These are phyloP conservation scores for Aspergillus quadrilineatus DNA, from an alignment of 2,329 filamentous ascomycete genomes.

Conservation along the genomic window DNA sequence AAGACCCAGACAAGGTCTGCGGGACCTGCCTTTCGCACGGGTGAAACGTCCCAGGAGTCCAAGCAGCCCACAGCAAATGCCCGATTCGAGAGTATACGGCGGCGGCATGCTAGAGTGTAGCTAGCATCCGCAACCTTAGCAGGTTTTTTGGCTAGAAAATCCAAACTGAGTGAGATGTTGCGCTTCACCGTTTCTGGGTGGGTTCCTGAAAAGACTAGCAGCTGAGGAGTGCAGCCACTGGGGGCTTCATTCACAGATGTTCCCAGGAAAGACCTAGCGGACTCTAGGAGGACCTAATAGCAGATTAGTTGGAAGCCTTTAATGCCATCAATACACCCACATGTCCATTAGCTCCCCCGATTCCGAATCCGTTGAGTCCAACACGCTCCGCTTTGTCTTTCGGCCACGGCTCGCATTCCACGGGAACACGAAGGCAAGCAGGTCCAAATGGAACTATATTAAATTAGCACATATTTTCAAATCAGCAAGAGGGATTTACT, in stretches of 20 bases:
- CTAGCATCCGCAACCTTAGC: not conserved
- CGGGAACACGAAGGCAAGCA: not conserved
- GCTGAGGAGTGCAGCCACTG: not conserved
- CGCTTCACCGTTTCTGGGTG: not conserved
- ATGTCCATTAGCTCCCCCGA: conserved; percentile 19
- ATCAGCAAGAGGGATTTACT: conserved; percentile 2
- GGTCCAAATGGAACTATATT: not conserved
- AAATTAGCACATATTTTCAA: too few species aligned
- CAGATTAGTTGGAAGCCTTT: not conserved
- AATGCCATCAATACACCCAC: not conserved
- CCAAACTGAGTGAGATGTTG: not conserved
- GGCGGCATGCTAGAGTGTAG: not conserved
- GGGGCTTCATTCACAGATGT: not conserved
- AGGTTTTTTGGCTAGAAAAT: not conserved
- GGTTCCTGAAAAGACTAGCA: conserved; percentile 3
- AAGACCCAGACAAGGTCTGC: conserved; percentile 17
- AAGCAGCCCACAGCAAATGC: not conserved
- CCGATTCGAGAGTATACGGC: not conserved
- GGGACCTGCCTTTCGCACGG: conserved; percentile 17
- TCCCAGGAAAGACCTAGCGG: not conserved
- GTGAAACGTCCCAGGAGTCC: not conserved
- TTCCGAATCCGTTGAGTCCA: conserved; percentile 31
- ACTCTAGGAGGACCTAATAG: not conserved
- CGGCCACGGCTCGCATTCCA: conserved; percentile 20
- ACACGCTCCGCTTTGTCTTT: conserved; percentile 17